Evolutionary conservation across 2,329 filamentous ascomycete genomes (phyloP), one percentile per base, ranked within the genome.

Genomic region (Paraphaeosphaeria sporulosa): DNA sequence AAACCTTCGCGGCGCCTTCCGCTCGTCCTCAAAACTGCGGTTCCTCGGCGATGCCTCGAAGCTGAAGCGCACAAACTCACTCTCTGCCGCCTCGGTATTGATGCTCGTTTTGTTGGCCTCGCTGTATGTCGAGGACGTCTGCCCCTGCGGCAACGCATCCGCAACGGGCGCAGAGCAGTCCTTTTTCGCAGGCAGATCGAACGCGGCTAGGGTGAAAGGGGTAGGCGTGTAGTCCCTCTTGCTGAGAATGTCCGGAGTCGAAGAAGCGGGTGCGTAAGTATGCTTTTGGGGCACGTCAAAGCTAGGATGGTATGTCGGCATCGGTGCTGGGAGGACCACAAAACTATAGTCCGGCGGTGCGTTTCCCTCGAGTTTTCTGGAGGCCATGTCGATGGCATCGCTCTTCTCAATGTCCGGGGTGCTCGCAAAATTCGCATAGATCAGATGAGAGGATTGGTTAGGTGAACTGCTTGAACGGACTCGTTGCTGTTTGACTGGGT

Each of bases 31-130:
- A 3, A 19, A 7, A 17, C 57, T 53, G 2, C 25, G 25, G 3
- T 21, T 59, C 77, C 74, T 2, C n/a, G 19, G 55, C 43, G 56
- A 25, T 13, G 65, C 52, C 51, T 71, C 68, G 43, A 60, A 71
- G 49, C 66, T 70, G 21, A 72, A 69, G 27, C 64, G 52, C 9
- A 58, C 40, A 49, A 67, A 69, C 49, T 70, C 69, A 7, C 64
- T 60, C 23, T 69, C 63, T 27, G 67, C 67, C 4, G 50, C 47
- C 12, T 52, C 60, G 17, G 59, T 64, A 21, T 69, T 61, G 7
- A 59, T 57, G 30, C 64, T 67, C 5, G 64, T 60, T 0, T 55
- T 23, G 17, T 44, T 60, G 19, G 53, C 55, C 34, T 60, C 40
- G 25, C 59, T 63, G 51, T 46, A 40, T 34, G 38, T 59, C 40